Conservation (phyloP, 2,329 filamentous ascomycete genomes). For the Bisporella sp. region DNA sequence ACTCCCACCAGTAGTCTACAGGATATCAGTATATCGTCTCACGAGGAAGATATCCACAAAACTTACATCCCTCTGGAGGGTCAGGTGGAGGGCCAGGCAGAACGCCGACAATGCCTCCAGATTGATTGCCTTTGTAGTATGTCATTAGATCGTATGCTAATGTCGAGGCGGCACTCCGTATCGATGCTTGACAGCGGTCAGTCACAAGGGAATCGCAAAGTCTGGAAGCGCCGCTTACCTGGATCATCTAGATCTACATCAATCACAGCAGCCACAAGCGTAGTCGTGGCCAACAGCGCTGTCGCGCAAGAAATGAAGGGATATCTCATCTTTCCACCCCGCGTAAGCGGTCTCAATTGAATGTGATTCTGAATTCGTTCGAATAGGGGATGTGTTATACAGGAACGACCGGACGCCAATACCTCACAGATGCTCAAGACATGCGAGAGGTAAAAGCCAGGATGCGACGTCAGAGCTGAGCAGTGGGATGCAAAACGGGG, state of each 20-base stretch:
- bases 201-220: neutral
- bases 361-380: no score
- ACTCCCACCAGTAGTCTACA: constrained; percentile 51
- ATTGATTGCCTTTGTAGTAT: constrained; percentile 34
- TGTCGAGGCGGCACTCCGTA: constrained; percentile 24
- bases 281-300: no score
- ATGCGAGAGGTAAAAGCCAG: no score
- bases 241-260: constrained; percentile 12
- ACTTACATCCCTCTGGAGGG: constrained; percentile 25
- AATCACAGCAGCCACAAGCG: constrained; percentile 4
- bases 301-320: no score
- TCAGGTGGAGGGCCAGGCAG: constrained; percentile 37
- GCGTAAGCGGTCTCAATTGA: no score
- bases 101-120: constrained; percentile 41
- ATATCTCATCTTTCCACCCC: no score
- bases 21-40: constrained; percentile 2
- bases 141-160: constrained; percentile 30
- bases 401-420: no score
- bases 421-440: no score
- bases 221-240: constrained; percentile 1
- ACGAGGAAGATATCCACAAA: neutral
- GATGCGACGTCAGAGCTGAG: no score
- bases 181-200: constrained; percentile 31
- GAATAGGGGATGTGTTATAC: no score
- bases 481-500: no score